Evolutionary conservation across 148 eudicot species (phyloP), one percentile per base, ranked within the genome.

Genomic region (Drosera capensis): DNA sequence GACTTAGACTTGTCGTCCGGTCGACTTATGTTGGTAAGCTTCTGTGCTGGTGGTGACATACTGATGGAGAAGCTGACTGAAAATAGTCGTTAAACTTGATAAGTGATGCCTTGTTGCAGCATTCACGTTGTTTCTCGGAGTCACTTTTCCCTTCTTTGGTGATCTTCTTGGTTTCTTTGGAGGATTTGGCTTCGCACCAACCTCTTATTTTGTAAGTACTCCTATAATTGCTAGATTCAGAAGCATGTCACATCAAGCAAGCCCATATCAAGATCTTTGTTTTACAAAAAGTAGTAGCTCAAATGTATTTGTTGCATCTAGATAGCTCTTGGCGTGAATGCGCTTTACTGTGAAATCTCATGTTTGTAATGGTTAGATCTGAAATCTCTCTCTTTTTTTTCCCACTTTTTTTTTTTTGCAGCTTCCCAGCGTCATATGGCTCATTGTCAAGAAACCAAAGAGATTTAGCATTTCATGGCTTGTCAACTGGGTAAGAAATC

Each of bases 101-200:
- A n/a, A n/a, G 12, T 48, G 39, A 14, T 38, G 8, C 9, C 14
- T 19, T 51, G 20, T 25, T 63, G 76, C 75, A 86, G 94, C 80
- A 25, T 63, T 79, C 37, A 82, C 96, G 12, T 47, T 82, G 9
- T 74, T 87, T 25, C n/a, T 82, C 19, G 94, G 82, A 25, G 90
- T 82, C 26, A 79, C 90, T 12, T 87, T 87, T 52, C 90, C 94
- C n/a, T 87, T 82, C 73, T 87, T 87, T 42, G 94, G 94, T 0
- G 96, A 87, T 68, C 90, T 87, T 23, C 94, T 87, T 45, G 94
- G 96, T 21, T 83, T 87, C 75, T 87, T 87, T 49, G 96, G 96
- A 3, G 96, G 96, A 51, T 82, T 87, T 65, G 96, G 96, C 40
- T 87, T 87, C 57, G 80, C 96, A 25, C 87, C 96, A 28, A 79